These are phyloP conservation scores for Colletotrichum abscissum DNA, from an alignment of 2,329 filamentous ascomycete genomes.

Conservation along the genomic window DNA sequence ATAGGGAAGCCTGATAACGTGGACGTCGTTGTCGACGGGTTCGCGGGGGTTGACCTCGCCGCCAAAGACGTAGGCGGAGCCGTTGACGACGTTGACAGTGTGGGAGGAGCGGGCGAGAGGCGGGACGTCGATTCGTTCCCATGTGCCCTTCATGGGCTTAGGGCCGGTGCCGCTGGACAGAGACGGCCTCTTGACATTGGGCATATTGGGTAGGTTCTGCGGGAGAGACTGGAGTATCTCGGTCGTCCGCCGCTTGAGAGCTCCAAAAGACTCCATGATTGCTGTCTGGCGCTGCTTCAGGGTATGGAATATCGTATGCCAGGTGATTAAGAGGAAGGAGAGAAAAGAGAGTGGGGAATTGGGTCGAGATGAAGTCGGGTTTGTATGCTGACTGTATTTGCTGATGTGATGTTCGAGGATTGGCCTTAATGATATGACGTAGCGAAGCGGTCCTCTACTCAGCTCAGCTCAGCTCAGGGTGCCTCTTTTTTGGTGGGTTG, in stretches of 20 bases:
- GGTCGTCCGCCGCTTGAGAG: constrained; percentile 66
- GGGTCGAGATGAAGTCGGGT: constrained; percentile 25
- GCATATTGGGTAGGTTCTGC: constrained; percentile 51
- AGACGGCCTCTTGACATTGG: constrained; percentile 36
- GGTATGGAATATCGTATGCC: neutral
- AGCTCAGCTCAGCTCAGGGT: neutral
- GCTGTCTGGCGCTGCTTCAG: neutral
- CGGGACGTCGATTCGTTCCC: constrained; percentile 67
- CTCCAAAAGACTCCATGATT: constrained; percentile 63
- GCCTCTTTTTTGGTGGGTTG: constrained; percentile 4
- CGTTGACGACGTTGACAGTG: constrained; percentile 69
- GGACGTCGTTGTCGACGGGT: constrained; percentile 79
- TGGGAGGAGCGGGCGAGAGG: constrained; percentile 80
- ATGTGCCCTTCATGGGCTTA: constrained; percentile 64
- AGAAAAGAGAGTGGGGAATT: constrained; percentile 7
- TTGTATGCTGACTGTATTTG: constrained; percentile 28
- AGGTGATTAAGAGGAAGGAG: neutral
- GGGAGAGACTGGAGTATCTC: constrained; percentile 63
- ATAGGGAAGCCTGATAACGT: constrained; percentile 71
- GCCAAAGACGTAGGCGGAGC: constrained; percentile 77
- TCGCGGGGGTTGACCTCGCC: constrained; percentile 76
- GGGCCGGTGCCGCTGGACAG: constrained; percentile 31
- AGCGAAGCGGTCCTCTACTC: constrained; percentile 27
- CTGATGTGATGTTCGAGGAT: constrained; percentile 10
- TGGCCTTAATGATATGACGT: constrained; percentile 29